Percentiles rank a stretch among this genome's conserved stretches.
Conservation (phyloP, 2,329 filamentous ascomycete species). For the Ophiocordyceps camponoti-leonardi region DNA sequence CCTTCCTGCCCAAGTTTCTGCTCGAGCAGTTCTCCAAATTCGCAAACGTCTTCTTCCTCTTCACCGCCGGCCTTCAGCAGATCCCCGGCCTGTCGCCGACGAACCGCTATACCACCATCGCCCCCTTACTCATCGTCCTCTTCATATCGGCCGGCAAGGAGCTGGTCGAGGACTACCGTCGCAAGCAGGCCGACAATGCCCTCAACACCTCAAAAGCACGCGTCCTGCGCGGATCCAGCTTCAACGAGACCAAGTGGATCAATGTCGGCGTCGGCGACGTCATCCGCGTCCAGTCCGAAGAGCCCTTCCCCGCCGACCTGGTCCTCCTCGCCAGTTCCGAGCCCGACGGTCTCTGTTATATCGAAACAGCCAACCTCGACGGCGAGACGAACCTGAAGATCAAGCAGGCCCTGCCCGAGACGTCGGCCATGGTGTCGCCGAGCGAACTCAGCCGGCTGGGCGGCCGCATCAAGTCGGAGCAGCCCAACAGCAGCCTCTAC, state of each 20-base stretch:
- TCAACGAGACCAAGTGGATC: conserved; percentile 83
- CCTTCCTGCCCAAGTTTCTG: conserved; percentile 91
- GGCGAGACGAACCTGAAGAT: conserved; percentile 98
- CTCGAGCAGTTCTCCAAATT: conserved; percentile 99
- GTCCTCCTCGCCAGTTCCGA: conserved; percentile 89
- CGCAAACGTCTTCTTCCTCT: conserved; percentile 98
- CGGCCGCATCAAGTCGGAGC: conserved; percentile 80
- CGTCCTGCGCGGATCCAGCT: conserved; percentile 67
- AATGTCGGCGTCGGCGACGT: conserved; percentile 88
- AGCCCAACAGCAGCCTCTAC: conserved; percentile 95
- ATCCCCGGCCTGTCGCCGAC: conserved; percentile 91
- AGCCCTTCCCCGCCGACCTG: conserved; percentile 86
- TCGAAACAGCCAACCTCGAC: conserved; percentile 94
- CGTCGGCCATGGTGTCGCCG: conserved; percentile 69
- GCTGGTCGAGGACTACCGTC: conserved; percentile 78
- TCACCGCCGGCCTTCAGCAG: conserved; percentile 86
- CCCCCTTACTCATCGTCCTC: conserved; percentile 76
- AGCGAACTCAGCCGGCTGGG: conserved; percentile 72
- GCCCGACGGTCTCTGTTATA: conserved; percentile 93
- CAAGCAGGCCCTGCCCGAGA: conserved; percentile 93
- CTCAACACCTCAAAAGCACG: conserved; percentile 78
- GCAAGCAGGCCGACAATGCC: conserved; percentile 70
- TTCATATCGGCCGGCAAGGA: conserved; percentile 94
- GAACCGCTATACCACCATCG: conserved; percentile 91
- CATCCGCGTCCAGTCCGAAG: conserved; percentile 80